phyloP scores from a whole-genome alignment of 192 early-diverging fungal genomes.

The Entophlyctis luteolus region DNA sequence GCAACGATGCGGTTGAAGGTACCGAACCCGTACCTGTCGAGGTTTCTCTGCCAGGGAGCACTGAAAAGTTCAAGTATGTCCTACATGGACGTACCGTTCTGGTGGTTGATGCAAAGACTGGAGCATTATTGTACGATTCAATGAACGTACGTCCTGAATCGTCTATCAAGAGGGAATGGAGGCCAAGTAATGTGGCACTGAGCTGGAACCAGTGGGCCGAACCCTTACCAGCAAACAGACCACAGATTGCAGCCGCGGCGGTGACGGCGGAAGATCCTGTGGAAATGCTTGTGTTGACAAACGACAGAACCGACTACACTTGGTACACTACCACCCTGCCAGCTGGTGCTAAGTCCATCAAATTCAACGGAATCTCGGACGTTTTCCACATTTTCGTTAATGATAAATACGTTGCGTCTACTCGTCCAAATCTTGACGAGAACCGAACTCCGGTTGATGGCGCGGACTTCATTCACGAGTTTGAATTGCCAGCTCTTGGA shows the following conservation, averaged over 20 bases:
- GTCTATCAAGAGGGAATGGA: not conserved
- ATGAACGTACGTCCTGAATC: not conserved
- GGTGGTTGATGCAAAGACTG: not conserved
- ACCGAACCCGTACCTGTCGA: not conserved
- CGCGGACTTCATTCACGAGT: not conserved
- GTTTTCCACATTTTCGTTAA: not conserved
- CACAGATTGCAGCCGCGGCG: not conserved
- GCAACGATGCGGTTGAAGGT: not conserved
- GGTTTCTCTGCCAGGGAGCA: not conserved
- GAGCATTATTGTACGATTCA: not conserved
- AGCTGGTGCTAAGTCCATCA: not conserved
- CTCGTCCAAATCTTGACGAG: not conserved
- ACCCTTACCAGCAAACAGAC: not conserved
- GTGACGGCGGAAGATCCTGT: not conserved
- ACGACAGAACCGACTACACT: not conserved
- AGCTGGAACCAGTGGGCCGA: not conserved
- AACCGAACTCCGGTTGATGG: not conserved
- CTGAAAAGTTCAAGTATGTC: not conserved
- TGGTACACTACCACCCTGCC: not conserved
- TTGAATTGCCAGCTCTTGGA: not conserved
- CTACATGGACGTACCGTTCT: not conserved
- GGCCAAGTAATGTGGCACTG: not conserved
- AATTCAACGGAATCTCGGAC: not conserved
- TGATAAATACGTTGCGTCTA: not conserved
- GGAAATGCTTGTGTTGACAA: not conserved